Conservation (phyloP, 495 filamentous ascomycete genomes). For the Daldinia childiae region DNA sequence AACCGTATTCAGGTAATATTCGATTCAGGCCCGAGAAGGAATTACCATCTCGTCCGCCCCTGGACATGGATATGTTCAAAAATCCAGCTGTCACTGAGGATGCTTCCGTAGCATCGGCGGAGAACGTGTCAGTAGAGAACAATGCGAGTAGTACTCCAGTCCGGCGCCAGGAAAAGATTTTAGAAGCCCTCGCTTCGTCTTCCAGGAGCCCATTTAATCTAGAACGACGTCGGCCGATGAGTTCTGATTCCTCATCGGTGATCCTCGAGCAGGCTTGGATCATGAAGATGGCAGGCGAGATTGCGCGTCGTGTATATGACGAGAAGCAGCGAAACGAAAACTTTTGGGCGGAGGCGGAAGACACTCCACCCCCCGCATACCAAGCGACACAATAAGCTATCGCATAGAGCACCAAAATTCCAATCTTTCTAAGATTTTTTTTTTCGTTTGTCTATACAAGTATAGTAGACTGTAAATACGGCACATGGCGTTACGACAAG, state of each 20-base stretch:
- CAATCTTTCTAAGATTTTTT: constrained; percentile 12
- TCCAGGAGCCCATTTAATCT: constrained; percentile 50
- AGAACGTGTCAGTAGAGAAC: constrained; percentile 27
- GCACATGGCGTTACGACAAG: constrained; percentile 42
- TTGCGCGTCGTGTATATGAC: constrained; percentile 84
- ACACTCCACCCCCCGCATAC: constrained; percentile 72
- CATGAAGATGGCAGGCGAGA: constrained; percentile 89
- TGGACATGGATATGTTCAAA: constrained; percentile 43
- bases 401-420: constrained; percentile 10
- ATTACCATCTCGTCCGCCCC: constrained; percentile 42
- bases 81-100: constrained; percentile 28
- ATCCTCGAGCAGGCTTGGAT: constrained; percentile 88
- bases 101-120: constrained; percentile 15
- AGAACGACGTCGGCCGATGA: constrained; percentile 43
- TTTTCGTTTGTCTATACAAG: constrained; percentile 44
- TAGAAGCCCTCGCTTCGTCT: constrained; percentile 46
- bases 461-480: constrained; percentile 41
- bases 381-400: constrained; percentile 51
- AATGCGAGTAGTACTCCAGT: constrained; percentile 35
- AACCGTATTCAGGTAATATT: constrained; percentile 52
- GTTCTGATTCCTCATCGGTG: constrained; percentile 58
- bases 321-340: constrained; percentile 60
- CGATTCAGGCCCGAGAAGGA: constrained; percentile 50
- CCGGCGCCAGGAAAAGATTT: constrained; percentile 44
- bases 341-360: constrained; percentile 60